Evolutionary conservation across 1,284 basidiomycete species (phyloP), one percentile per base, ranked within the genome.

Genomic region (Trichosporon asahii): DNA sequence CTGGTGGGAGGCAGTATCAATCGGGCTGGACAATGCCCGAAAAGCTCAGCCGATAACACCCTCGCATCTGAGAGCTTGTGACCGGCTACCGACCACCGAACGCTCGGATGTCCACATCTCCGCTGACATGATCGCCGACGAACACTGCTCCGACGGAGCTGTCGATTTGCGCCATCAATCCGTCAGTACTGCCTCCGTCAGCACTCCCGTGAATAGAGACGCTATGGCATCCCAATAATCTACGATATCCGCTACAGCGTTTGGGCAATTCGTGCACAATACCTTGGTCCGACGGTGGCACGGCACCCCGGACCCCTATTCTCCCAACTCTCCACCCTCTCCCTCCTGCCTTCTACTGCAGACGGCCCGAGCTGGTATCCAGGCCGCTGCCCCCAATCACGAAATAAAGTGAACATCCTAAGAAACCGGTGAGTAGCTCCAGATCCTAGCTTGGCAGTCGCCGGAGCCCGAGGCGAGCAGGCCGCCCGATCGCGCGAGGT

Each of bases 391-490:
- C 31, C 8, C 31, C 8, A 3, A 31, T 31, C 31, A 31, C 31
- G 31, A 8, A 31, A 31, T 31, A 8, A 31, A 31, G 23, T 7
- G 12, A n/a, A 29, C 2, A 29, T n/a, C 18, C 29, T 44, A 60
- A 9, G 57, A 60, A 18, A 60, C 57, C 8, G 57, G 57, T 15
- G 57, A 60, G 69, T 83, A 84, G 69, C 78, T 80, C 92, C 92
- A 93, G 84, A 93, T 90, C 77, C 90, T 86, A 29, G 90, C 91
- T 77, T 89, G 89, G 85, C 90, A 91, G 82, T 96, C 94, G 14
- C 94, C 94, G 80, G 90, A 91, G 25, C 93, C 94, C 5, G 92
- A 94, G 2, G 92, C 93, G 57, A 95, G 85, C 64, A 91, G 85
- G 57, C 88, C 89, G 15, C 91, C 91, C 27, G 88, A 86, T 8